Evolutionary conservation across 345 rosid genomes (phyloP).

Genomic region (Stellera chamaejasme): DNA sequence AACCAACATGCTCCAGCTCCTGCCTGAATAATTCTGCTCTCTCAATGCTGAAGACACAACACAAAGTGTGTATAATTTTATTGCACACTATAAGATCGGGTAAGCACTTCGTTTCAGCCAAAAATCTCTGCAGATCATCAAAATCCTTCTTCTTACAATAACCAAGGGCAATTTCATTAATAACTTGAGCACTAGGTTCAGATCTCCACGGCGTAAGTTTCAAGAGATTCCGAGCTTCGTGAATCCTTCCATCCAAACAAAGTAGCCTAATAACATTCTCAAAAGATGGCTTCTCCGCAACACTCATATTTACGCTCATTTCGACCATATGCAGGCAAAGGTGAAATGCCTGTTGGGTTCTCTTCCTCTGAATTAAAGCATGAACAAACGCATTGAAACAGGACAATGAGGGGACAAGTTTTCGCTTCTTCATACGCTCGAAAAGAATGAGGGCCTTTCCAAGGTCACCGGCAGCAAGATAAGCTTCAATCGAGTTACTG

Average conservation of each 20-base stretch:
- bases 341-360: conserved; percentile 36
- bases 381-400: conserved; percentile 40
- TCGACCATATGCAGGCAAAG: conserved; percentile 52
- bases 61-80: conserved; percentile 44
- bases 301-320: conserved; percentile 13
- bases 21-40: conserved; percentile 46
- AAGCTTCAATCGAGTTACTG: conserved; percentile 41
- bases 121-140: conserved; percentile 55
- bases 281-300: conserved; percentile 21
- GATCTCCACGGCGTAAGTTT: conserved; percentile 39
- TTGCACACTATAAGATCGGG: conserved; percentile 48
- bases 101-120: conserved; percentile 30
- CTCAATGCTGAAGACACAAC: conserved; percentile 39
- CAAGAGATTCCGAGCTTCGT: conserved; percentile 50
- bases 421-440: conserved; percentile 37
- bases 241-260: conserved; percentile 52
- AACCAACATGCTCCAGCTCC: conserved; percentile 48
- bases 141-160: conserved; percentile 70
- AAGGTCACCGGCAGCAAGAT: conserved; percentile 31
- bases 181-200: conserved; percentile 25
- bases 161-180: conserved; percentile 44
- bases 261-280: conserved; percentile 46
- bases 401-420: conserved; percentile 31
- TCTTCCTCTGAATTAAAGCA: conserved; percentile 34
- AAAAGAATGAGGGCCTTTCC: conserved; percentile 48